Percentiles rank a stretch among this genome's conserved stretches.
These are phyloP conservation scores for Nevesoporus exiguus DNA, from an alignment of 768 basidiomycete species.

Conservation along the genomic window DNA sequence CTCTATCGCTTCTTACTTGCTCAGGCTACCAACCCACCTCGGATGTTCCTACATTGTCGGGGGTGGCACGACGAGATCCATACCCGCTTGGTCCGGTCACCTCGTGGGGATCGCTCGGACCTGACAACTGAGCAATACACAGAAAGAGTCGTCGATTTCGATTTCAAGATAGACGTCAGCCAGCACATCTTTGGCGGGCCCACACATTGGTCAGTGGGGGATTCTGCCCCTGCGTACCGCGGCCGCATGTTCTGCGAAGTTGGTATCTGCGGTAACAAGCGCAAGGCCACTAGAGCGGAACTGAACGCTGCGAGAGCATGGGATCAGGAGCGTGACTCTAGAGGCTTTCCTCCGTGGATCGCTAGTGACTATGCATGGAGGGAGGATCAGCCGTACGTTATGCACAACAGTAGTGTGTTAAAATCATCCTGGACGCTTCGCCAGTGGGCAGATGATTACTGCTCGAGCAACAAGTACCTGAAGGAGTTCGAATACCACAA, in stretches of 20 bases:
- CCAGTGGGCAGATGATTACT: slow-evolving; percentile 84
- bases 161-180: slow-evolving; percentile 59
- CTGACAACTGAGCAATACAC: slow-evolving; percentile 49
- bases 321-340: slow-evolving; percentile 40
- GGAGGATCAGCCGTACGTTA: slow-evolving; percentile 28
- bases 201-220: slow-evolving; percentile 59
- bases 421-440: slow-evolving; percentile 60
- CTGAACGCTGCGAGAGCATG: slow-evolving; percentile 43
- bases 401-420: slow-evolving; percentile 28
- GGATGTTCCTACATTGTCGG: slow-evolving; percentile 42
- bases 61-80: slow-evolving; percentile 58
- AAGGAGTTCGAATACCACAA: slow-evolving; percentile 80
- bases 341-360: slow-evolving; percentile 55
- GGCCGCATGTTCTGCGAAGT: slow-evolving; percentile 61
- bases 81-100: slow-evolving; percentile 42
- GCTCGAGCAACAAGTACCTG: slow-evolving; percentile 60
- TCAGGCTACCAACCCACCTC: slow-evolving; percentile 47
- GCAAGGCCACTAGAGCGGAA: slow-evolving; percentile 42
- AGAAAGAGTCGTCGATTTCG: slow-evolving; percentile 63
- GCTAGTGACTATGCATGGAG: slow-evolving; percentile 32
- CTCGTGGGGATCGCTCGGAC: slow-evolving; percentile 33
- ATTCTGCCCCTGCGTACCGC: slow-evolving; percentile 61
- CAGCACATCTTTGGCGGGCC: slow-evolving; percentile 39
- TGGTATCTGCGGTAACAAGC: slow-evolving; percentile 36
- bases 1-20: slow-evolving; percentile 71